Conservation (phyloP, 768 basidiomycete species). For the Termitomyces sp. region DNA sequence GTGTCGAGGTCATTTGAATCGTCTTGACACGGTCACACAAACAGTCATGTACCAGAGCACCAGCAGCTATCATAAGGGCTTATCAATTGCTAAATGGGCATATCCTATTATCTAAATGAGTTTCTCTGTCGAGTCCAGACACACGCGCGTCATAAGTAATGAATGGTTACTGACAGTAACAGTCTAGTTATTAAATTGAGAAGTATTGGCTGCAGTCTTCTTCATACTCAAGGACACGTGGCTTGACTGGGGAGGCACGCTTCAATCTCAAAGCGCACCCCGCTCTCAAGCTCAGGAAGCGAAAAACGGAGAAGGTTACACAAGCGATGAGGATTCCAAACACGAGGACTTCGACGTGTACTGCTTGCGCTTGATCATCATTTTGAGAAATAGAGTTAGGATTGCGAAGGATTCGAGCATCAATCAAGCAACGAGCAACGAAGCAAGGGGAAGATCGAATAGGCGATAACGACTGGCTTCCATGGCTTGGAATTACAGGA, state of each 20-base stretch:
- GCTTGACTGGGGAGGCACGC: neutral
- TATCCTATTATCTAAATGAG: neutral
- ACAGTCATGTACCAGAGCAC: neutral
- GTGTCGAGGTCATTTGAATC: neutral
- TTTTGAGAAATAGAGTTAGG: slow-evolving; percentile 8
- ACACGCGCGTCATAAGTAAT: neutral
- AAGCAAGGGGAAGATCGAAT: slow-evolving; percentile 1
- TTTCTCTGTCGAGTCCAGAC: neutral
- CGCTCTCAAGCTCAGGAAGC: neutral
- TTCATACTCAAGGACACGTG: neutral
- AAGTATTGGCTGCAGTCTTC: neutral
- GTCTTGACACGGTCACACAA: neutral
- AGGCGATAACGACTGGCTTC: neutral
- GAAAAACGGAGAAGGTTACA: neutral
- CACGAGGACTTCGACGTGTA: neutral
- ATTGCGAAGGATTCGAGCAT: neutral
- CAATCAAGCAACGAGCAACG: neutral
- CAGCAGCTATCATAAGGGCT: neutral
- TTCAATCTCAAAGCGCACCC: neutral
- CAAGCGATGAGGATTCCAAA: neutral
- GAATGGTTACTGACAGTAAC: neutral
- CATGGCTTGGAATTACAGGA: neutral
- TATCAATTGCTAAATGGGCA: slow-evolving; percentile 4
- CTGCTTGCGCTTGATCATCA: neutral
- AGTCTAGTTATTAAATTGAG: neutral